Percentiles rank a stretch among this genome's conserved stretches.
These are phyloP conservation scores for Nannochloropsis salina DNA, from an alignment of 108 stramenopile species.

Conservation along the genomic window DNA sequence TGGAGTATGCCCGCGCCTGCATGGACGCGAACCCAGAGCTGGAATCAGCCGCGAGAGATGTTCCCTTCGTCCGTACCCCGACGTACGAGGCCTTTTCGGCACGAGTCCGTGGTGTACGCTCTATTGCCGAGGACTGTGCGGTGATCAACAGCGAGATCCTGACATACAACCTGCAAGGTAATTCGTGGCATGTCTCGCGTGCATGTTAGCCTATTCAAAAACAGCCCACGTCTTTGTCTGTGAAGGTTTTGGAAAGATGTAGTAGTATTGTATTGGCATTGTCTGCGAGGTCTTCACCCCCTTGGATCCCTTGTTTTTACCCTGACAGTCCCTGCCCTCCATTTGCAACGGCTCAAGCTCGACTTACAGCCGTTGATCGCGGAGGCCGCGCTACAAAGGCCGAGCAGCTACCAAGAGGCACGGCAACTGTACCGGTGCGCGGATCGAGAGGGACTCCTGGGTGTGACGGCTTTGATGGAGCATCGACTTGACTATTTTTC, in stretches of 20 bases:
- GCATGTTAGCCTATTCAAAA: too few species aligned
- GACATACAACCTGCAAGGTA: slow-evolving; percentile 2
- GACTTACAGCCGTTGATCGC: background rate
- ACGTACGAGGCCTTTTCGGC: background rate
- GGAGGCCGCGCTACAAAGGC: background rate
- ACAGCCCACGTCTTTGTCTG: too few species aligned
- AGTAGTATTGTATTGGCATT: too few species aligned
- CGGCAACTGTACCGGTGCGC: background rate
- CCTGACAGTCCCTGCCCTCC: slow-evolving; percentile 7
- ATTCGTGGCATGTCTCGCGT: too few species aligned
- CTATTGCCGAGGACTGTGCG: slow-evolving; percentile 4
- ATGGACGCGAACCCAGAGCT: slow-evolving; percentile 4
- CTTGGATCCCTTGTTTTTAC: background rate
- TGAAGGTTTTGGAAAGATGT: too few species aligned
- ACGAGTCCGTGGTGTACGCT: background rate
- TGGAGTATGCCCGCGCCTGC: slow-evolving; percentile 14
- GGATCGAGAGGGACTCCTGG: background rate
- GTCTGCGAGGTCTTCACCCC: too few species aligned
- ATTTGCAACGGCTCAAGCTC: slow-evolving; percentile 13
- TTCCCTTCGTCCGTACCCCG: background rate
- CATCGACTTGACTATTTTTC: slow-evolving; percentile 3
- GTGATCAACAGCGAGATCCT: background rate
- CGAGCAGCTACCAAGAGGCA: background rate
- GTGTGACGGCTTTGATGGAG: background rate
- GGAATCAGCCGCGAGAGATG: background rate